These are phyloP conservation scores for Colletotrichum lentis DNA, from an alignment of 2,329 filamentous ascomycete genomes.

Conservation along the genomic window DNA sequence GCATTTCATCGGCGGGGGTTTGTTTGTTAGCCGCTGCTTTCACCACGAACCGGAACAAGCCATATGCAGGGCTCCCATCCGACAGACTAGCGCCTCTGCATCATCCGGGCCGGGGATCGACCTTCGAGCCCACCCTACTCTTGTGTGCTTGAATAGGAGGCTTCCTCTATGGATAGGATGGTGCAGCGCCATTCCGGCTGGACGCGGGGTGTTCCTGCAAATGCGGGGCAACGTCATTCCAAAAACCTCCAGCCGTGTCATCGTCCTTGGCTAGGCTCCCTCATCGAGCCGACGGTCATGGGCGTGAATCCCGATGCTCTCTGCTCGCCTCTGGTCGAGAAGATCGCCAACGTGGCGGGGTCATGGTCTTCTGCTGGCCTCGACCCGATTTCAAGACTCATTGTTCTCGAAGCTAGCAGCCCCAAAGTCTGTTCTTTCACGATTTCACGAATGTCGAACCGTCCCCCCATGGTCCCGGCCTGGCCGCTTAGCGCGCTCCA, in stretches of 20 bases:
- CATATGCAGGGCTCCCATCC: not conserved
- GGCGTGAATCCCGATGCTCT: not conserved
- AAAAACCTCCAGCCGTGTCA: conserved; percentile 12
- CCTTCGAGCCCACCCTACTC: conserved; percentile 5
- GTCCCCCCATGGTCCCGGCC: conserved; percentile 15
- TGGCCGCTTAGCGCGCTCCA: conserved; percentile 8
- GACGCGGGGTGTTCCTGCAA: not conserved
- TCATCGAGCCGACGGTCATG: conserved; percentile 13
- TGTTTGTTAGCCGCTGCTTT: conserved; percentile 8
- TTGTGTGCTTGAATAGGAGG: conserved; percentile 9
- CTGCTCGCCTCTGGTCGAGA: conserved; percentile 20
- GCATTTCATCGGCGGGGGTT: conserved; percentile 7
- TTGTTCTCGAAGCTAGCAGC: conserved; percentile 26
- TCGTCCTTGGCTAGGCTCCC: conserved; percentile 7
- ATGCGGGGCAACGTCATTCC: conserved; percentile 30
- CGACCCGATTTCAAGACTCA: conserved; percentile 14
- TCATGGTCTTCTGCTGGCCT: conserved; percentile 25
- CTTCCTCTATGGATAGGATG: not conserved
- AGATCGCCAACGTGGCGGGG: conserved; percentile 26
- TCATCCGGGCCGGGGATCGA: not conserved
- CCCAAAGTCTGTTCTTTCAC: conserved; percentile 27
- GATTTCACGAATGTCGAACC: not conserved
- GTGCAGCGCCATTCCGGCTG: conserved; percentile 10
- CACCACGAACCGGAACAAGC: not conserved
- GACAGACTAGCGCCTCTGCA: not conserved